A percentile compares a stretch with the other conserved stretches of the same genome.
Conservation (phyloP, 2,329 filamentous ascomycete species). For the Fusarium liriodendri region DNA sequence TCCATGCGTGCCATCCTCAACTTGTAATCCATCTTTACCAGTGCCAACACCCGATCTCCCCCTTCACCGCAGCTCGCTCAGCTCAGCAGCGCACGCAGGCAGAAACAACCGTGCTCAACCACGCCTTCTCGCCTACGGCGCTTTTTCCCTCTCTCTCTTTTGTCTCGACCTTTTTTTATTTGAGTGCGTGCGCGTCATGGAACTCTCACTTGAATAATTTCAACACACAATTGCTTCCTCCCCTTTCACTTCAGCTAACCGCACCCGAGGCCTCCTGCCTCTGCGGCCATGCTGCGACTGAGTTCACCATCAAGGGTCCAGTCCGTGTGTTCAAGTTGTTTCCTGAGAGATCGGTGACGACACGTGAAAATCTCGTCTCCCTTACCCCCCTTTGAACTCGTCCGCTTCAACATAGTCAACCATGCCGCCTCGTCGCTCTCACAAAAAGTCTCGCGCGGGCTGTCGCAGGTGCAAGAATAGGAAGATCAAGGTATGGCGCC, state of each 20-base stretch:
- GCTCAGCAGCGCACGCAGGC: neutral
- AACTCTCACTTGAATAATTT: slow-evolving; percentile 30
- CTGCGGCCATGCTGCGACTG: slow-evolving; percentile 47
- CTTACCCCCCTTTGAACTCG: neutral
- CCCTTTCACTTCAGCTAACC: slow-evolving; percentile 21
- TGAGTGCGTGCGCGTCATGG: slow-evolving; percentile 30
- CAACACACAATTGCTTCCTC: slow-evolving; percentile 33
- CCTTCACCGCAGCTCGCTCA: slow-evolving; percentile 31
- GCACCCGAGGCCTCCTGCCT: slow-evolving; percentile 38
- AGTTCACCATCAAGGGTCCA: slow-evolving; percentile 40
- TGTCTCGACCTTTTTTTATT: neutral
- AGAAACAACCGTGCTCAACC: slow-evolving; percentile 42
- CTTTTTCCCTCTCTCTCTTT: neutral
- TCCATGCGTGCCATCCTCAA: slow-evolving; percentile 21
- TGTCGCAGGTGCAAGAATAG: slow-evolving; percentile 74
- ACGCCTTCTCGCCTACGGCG: slow-evolving; percentile 32
- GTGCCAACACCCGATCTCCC: slow-evolving; percentile 22
- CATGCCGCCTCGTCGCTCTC: slow-evolving; percentile 74
- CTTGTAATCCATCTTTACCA: slow-evolving; percentile 28
- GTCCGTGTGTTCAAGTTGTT: slow-evolving; percentile 30
- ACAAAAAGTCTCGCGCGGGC: slow-evolving; percentile 77
- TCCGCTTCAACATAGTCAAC: slow-evolving; percentile 17
- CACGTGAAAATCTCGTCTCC: slow-evolving; percentile 23
- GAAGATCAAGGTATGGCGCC: slow-evolving; percentile 72
- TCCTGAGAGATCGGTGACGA: slow-evolving; percentile 37